Evolutionary conservation across 495 filamentous ascomycete species (phyloP), one percentile per base, ranked within the genome.

Genomic region (Platismatia glauca): DNA sequence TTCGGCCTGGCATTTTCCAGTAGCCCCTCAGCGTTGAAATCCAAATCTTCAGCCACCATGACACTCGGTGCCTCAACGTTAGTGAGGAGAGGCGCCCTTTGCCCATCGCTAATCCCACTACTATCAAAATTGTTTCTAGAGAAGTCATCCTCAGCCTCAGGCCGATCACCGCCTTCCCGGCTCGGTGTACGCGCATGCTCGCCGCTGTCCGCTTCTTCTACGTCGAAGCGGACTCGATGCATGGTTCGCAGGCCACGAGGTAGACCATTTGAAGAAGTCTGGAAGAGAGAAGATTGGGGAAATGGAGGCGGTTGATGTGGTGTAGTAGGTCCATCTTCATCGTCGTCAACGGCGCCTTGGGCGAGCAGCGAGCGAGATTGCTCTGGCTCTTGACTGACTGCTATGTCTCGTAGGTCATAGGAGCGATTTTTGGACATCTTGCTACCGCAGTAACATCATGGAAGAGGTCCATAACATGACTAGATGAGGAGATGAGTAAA

Each of bases 11-110:
- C 82, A 61, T 71, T 76, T 63, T 86, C 83, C 43, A 87, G 70
- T 50, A 81, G 76, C 13, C 86, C 82, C 68, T 86, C 83, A 1
- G 81, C 77, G 64, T 82, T 77, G 69, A 83, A 82, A 55, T 81
- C 79, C 24, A 71, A 57, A 34, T 53, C 50, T 53, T 53, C 50
- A 2, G 90, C 89, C n/a, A 94, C 74, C 7, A 89, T 83, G n/a
- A 95, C 84, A 59, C 88, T 89, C 20, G 92, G 92, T 18, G 91
- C 91, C 75, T 94, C 87, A 65, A 96, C 90, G 60, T 85, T 84
- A 18, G 90, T 95, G 52, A 97, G 76, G 37, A 97, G 79, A 55
- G 93, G 93, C 22, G 85, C 78, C 55, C 83, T 78, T 60, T 85
- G 85, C 22, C 76, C 77, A 2, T 65, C 68, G 38, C 67, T 64